Conservation (phyloP, 495 filamentous ascomycete genomes). For the Neurospora sp. region DNA sequence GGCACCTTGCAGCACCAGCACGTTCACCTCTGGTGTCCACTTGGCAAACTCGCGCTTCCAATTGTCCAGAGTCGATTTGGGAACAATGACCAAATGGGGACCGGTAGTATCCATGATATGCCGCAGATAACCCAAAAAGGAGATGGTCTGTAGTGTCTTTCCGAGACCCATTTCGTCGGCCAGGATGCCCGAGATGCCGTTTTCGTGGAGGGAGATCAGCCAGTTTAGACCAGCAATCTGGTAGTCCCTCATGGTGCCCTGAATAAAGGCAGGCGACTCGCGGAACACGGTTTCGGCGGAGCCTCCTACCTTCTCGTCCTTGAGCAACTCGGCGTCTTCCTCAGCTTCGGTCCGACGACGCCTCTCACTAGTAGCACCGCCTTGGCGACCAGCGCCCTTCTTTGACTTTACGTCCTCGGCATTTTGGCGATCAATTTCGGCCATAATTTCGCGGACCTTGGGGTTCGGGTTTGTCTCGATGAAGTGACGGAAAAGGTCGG, state of each 20-base stretch:
- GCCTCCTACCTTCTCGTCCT: conserved; percentile 81
- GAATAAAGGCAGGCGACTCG: conserved; percentile 80
- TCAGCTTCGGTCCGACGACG: conserved; percentile 90
- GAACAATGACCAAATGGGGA: conserved; percentile 89
- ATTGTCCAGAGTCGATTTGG: conserved; percentile 97
- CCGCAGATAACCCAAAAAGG: conserved; percentile 89
- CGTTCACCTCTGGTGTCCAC: conserved; percentile 94
- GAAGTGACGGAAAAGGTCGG: conserved; percentile 97
- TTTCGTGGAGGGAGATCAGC: conserved; percentile 97
- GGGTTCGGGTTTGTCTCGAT: conserved; percentile 96
- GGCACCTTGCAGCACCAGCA: conserved; percentile 87
- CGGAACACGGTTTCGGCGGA: conserved; percentile 82
- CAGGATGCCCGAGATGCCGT: conserved; percentile 95
- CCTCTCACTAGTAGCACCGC: conserved; percentile 73
- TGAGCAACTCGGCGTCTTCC: conserved; percentile 90
- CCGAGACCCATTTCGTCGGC: conserved; percentile 97
- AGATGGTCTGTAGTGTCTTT: conserved; percentile 82
- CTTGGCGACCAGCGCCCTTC: conserved; percentile 65
- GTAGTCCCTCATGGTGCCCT: conserved; percentile 92
- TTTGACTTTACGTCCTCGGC: conserved; percentile 61
- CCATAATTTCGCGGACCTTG: conserved; percentile 80
- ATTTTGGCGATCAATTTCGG: conserved; percentile 87
- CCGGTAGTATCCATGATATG: conserved; percentile 80
- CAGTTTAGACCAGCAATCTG: conserved; percentile 92
- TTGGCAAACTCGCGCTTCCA: conserved; percentile 90